Evolutionary conservation across 1,284 basidiomycete genomes (phyloP), one percentile per base, ranked within the genome.

Genomic region (Porphyrellus sp.): DNA sequence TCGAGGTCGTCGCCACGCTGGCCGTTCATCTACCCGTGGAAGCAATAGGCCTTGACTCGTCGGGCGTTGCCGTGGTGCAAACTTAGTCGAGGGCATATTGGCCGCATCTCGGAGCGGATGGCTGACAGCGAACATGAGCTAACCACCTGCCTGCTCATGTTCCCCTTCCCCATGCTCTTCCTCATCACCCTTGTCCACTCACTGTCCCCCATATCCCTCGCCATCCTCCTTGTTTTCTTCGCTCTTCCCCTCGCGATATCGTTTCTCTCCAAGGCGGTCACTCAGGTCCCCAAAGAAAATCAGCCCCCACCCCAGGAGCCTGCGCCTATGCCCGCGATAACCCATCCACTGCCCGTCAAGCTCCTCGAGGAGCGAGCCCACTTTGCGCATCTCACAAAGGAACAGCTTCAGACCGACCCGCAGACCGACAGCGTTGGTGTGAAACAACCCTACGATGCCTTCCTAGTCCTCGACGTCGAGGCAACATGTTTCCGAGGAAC

Each of bases 391-490:
- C 15, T 45, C 33, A 27, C 53, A 40, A 50, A 34, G n/a, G 48
- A 56, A 20, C 46, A 46, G 11, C 40, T 43, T 18, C 31, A 27
- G 11, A 18, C 34, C 25, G n/a, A 40, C 23, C 27, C 25, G 21
- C 50, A 62, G 23, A 49, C 38, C 16, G 64, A 59, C 20, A 18
- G 48, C 8, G 18, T 49, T 41, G 45, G 46, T 45, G 59, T 53
- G 21, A 80, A 75, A 56, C 87, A 89, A 59, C 73, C 79, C 2
- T 86, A 79, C 59, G 86, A 90, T 45, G 80, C 77, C 13, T 86
- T 90, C 62, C 77, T 91, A 12, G 83, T 91, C 23, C 74, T 93
- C 37, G 92, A 96, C 63, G 89, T 98, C 45, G 95, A 98, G 70
- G 95, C 88, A 6, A 98, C 95, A 0, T 98, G 95, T 67, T 70